These are phyloP conservation scores for Aspergillus tamarii DNA, from an alignment of 2,329 filamentous ascomycete genomes.

Conservation along the genomic window DNA sequence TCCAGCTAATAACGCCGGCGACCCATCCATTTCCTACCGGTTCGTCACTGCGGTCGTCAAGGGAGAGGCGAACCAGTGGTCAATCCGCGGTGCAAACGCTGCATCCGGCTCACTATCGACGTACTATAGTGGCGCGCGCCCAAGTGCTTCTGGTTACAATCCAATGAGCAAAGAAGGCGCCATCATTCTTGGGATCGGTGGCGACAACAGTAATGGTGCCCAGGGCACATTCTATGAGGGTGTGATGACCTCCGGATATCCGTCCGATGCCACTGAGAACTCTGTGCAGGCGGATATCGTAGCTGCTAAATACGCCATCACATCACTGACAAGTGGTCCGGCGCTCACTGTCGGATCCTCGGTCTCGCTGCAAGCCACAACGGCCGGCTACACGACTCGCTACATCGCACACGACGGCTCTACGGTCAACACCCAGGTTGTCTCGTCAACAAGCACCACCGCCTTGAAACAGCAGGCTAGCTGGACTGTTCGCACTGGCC, in stretches of 20 bases:
- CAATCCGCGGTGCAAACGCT: constrained; percentile 62
- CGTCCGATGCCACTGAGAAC: constrained; percentile 61
- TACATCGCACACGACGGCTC: constrained; percentile 59
- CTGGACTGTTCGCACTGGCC: constrained; percentile 59
- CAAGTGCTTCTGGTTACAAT: constrained; percentile 58
- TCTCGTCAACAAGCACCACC: constrained; percentile 55
- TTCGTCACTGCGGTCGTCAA: constrained; percentile 64
- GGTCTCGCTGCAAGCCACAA: constrained; percentile 60
- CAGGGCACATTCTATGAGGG: constrained; percentile 70
- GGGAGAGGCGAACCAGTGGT: constrained; percentile 60
- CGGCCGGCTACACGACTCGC: constrained; percentile 55
- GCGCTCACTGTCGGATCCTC: constrained; percentile 53
- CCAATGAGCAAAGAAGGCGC: constrained; percentile 67
- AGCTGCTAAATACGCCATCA: constrained; percentile 57
- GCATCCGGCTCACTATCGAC: constrained; percentile 59
- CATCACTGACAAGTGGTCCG: constrained; percentile 53
- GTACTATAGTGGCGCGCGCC: constrained; percentile 62
- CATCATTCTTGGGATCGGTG: constrained; percentile 72
- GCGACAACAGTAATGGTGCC: constrained; percentile 63
- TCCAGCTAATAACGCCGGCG: constrained; percentile 51
- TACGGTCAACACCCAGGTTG: constrained; percentile 58
- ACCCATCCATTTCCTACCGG: constrained; percentile 57
- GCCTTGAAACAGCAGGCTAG: constrained; percentile 56
- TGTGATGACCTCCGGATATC: constrained; percentile 66
- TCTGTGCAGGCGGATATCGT: constrained; percentile 64